phyloP scores from a whole-genome alignment of 2,329 filamentous ascomycete genomes.

The Penicillium sp. region DNA sequence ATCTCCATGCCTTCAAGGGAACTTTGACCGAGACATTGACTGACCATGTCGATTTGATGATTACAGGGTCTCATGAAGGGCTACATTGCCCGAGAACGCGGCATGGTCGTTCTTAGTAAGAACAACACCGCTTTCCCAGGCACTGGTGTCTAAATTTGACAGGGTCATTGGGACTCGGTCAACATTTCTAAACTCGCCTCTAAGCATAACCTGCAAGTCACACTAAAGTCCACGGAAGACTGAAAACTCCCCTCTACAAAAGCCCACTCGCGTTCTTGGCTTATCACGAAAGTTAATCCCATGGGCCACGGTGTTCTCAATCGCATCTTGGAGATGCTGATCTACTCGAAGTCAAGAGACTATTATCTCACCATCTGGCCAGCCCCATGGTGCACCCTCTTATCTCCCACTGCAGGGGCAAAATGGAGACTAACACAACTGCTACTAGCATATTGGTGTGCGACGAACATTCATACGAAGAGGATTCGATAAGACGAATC shows the following conservation, averaged over 20 bases:
- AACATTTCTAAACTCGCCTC: background rate
- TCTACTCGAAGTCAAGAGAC: background rate
- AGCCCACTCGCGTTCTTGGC: background rate
- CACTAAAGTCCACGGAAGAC: background rate
- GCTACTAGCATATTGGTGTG: background rate
- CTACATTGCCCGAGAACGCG: constrained; percentile 90
- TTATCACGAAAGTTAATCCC: background rate
- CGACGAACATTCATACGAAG: constrained; percentile 1
- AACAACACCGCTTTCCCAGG: constrained; percentile 85
- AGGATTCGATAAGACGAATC: background rate
- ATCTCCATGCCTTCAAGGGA: background rate
- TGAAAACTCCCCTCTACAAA: background rate
- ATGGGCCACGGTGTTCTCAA: too few species aligned
- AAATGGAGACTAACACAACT: background rate
- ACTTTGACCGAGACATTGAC: background rate
- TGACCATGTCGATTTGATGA: background rate
- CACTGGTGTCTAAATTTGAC: constrained; percentile 66
- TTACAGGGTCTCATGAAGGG: constrained; percentile 90
- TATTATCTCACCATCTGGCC: background rate
- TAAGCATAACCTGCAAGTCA: background rate
- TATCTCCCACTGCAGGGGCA: background rate
- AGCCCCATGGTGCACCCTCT: background rate
- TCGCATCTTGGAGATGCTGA: background rate
- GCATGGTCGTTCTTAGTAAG: constrained; percentile 91
- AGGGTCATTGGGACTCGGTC: background rate